Evolutionary conservation across 768 basidiomycete genomes (phyloP), one percentile per base, ranked within the genome.

Genomic region (Trametes punicea): DNA sequence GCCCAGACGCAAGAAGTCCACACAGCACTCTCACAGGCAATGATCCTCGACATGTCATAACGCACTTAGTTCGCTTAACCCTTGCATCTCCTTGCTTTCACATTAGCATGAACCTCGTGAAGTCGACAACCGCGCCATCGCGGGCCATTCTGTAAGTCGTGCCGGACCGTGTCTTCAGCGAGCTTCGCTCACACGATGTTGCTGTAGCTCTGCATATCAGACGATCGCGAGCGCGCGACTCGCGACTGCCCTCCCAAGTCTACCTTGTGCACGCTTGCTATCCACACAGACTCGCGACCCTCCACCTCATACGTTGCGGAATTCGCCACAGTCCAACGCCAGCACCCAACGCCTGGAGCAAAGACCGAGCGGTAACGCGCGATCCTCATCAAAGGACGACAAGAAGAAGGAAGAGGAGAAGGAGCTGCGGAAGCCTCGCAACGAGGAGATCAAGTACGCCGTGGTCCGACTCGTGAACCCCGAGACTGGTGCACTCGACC

Each of bases 401-500:
- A 20, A 51, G 6, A 31, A 55, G 15, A 13, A 47, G 8, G 20
- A 42, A 11, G 18, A 51, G 9, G 25, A 40, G 36, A 55, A 53
- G 18, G 39, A 51, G n/a, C 25, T 50, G 6, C 52, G 53, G 18
- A 51, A 59, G 9, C 55, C 55, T 2, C 63, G 63, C 15, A 76
- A 78, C 65, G 68, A 74, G 11, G 68, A 76, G 0, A 86, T 86
- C 52, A 71, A 69, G 0, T 69, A 70, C 64, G 23, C 56, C 1
- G 51, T 65, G 46, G 81, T 85, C 48, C 74, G 73, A 41, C 65
- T 84, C 46, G 72, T 78, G 46, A 76, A 86, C 61, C 71, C 78
- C 1, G 68, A 73, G 20, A 78, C 79, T 4, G 68, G 69, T 23
- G 67, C 67, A 8, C 77, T 80, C 21, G 69, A 71, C 0, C 68